Base-by-base conservation (phyloP, 1,284 basidiomycete genomes). In the Cryptococcus sp. region DNA sequence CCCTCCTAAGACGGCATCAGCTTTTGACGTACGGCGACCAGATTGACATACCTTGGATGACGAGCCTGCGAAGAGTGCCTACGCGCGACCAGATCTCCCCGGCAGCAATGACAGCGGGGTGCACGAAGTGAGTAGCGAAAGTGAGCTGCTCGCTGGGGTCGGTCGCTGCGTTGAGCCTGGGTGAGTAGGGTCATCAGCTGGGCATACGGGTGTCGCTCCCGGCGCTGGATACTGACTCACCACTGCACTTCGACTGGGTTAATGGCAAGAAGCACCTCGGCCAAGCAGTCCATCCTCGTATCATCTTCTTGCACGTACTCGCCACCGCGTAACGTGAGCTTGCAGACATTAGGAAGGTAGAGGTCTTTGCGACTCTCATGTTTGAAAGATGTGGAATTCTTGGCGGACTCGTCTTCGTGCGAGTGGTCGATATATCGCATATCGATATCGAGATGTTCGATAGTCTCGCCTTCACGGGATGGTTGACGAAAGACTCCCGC, bases 381-480 rank as follows among this genome's bases (percentile, higher is more conserved):
- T 5, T 55, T 41, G 15, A 17, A 20, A 39, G 38, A 16, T 15
- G 10, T 47, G 22, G 19, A 13, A 15, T 10, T 49, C 20, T 38
- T 39, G 48, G 16, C 40, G 40, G 20, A 19, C 13, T 48, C 25
- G 23, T 47, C 20, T 19, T 52, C 54, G 17, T 52, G 35, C 16
- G 59, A 54, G 52, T 66, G 60, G 27, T 62, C 57, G 52, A 74
- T 65, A 55, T 64, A 72, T n/a, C 72, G 65, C n/a, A 74, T 60
- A 52, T 74, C 72, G 43, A 74, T 69, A 47, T 74, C 72, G 55
- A 74, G 65, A 55, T 72, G 70, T 45, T 69, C 61, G 55, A 74
- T 70, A 17, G 58, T 54, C 13, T 60, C 49, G 13, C 69, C 69
- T n/a, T 62, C 45, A 13, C 42, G 54, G 20, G 55, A 61, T 3